Percentiles rank a stretch among this genome's conserved stretches.
Evolutionary conservation across 2,329 filamentous ascomycete species (phyloP).

Genomic region (Hypoxylon sp.): DNA sequence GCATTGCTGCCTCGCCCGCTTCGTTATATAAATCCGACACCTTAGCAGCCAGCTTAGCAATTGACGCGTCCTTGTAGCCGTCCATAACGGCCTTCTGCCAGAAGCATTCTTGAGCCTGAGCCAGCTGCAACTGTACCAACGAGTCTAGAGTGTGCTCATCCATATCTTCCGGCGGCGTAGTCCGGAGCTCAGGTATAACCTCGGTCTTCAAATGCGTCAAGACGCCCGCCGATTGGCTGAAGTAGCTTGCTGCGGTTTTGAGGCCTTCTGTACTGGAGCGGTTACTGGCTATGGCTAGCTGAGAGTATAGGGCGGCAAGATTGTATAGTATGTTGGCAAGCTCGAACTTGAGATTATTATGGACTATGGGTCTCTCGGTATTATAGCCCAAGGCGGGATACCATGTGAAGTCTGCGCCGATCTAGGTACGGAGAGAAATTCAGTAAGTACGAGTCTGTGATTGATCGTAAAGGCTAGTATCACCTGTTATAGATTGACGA

Average conservation of each 20-base stretch:
- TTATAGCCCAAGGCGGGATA: conserved; percentile 95
- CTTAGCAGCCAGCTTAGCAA: conserved; percentile 89
- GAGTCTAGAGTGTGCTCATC: conserved; percentile 89
- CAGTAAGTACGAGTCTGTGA: conserved; percentile 32
- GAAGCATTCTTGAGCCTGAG: conserved; percentile 96
- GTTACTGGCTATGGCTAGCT: conserved; percentile 87
- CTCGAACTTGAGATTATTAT: conserved; percentile 82
- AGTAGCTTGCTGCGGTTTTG: conserved; percentile 90
- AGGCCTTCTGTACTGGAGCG: conserved; percentile 84
- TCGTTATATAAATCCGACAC: conserved; percentile 92
- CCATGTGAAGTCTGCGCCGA: conserved; percentile 96
- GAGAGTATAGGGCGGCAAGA: conserved; percentile 91
- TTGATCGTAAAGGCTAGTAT: conserved; percentile 2
- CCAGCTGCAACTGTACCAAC: conserved; percentile 85
- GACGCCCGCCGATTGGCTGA: conserved; percentile 88
- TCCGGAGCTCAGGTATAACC: conserved; percentile 85
- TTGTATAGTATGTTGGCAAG: conserved; percentile 95
- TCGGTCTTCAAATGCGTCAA: conserved; percentile 82
- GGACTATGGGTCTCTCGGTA: conserved; percentile 77
- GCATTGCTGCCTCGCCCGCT: conserved; percentile 87
- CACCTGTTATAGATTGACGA: conserved; percentile 11
- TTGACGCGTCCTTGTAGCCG: conserved; percentile 89
- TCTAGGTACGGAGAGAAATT: conserved; percentile 63
- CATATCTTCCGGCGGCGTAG: conserved; percentile 94
- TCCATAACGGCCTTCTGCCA: conserved; percentile 98